phyloP scores from a whole-genome alignment of 306 rosid species.

The Glycine tomentella region DNA sequence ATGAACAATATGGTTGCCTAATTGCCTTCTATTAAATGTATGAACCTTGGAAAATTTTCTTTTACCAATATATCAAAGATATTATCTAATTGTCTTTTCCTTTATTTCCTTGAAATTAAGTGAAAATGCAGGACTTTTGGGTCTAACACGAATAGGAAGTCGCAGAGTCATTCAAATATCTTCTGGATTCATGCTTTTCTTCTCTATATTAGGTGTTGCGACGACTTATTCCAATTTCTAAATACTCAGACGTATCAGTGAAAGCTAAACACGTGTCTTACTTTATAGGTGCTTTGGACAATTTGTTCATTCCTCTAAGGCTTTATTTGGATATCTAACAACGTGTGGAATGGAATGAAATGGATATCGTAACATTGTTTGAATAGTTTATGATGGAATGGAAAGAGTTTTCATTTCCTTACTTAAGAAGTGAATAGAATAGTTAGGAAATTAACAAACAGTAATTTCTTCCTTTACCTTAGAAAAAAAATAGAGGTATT shows the following conservation, averaged over 20 bases:
- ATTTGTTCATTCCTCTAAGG: not conserved
- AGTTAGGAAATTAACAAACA: not conserved
- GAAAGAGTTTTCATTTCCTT: not conserved
- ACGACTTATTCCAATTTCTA: not conserved
- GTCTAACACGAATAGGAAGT: constrained; percentile 80
- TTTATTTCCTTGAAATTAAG: constrained; percentile 51
- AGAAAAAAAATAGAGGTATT: not conserved
- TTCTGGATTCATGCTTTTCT: constrained; percentile 82
- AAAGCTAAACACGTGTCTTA: not conserved
- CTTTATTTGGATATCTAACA: not conserved
- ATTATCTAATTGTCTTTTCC: constrained; percentile 26
- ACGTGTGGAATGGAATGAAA: no score
- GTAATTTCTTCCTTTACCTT: not conserved
- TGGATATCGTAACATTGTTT: not conserved
- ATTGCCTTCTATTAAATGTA: not conserved
- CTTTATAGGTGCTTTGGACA: not conserved
- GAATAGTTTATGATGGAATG: not conserved
- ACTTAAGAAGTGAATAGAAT: no score
- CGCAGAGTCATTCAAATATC: constrained; percentile 76
- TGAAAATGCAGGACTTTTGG: constrained; percentile 92
- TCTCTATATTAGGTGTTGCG: constrained; percentile 73
- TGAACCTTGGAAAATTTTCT: not conserved
- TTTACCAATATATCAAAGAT: not conserved
- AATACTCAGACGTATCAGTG: not conserved
- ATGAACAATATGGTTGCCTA: constrained; percentile 19